Percentiles rank a stretch among this genome's conserved stretches.
phyloP scores from a whole-genome alignment of 2,329 filamentous ascomycete genomes.

The Colletotrichum scovillei region DNA sequence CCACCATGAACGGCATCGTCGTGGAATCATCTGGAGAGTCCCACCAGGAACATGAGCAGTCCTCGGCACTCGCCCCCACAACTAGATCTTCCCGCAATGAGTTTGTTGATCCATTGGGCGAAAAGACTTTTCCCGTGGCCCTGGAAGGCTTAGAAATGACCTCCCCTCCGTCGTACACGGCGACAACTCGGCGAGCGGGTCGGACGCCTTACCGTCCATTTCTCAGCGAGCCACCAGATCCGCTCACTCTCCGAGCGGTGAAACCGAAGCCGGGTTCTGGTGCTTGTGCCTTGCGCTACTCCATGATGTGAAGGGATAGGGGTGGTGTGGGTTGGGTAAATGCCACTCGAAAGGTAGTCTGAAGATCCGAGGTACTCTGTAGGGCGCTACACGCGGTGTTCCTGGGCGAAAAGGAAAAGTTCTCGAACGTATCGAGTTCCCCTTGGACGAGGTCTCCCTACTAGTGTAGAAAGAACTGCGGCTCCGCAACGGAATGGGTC shows the following conservation, averaged over 20 bases:
- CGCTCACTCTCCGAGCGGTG: slow-evolving; percentile 19
- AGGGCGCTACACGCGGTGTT: slow-evolving; percentile 9
- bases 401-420: neutral
- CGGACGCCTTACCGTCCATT: neutral
- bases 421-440: slow-evolving; percentile 12
- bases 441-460: neutral
- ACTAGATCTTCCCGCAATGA: slow-evolving; percentile 16
- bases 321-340: neutral
- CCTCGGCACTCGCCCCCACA: slow-evolving; percentile 13
- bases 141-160: slow-evolving; percentile 19
- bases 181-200: slow-evolving; percentile 32
- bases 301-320: neutral
- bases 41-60: neutral
- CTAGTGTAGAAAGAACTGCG: neutral
- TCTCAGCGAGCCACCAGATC: neutral
- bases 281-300: neutral
- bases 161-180: slow-evolving; percentile 14
- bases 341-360: neutral
- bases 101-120: slow-evolving; percentile 7
- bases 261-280: slow-evolving; percentile 3
- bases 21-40: slow-evolving; percentile 34
- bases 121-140: slow-evolving; percentile 16
- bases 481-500: neutral
- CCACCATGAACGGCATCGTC: slow-evolving; percentile 1
- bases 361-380: neutral